These are phyloP conservation scores for Forsythia viridissima DNA, from an alignment of 257 asterid genomes.

Conservation along the genomic window DNA sequence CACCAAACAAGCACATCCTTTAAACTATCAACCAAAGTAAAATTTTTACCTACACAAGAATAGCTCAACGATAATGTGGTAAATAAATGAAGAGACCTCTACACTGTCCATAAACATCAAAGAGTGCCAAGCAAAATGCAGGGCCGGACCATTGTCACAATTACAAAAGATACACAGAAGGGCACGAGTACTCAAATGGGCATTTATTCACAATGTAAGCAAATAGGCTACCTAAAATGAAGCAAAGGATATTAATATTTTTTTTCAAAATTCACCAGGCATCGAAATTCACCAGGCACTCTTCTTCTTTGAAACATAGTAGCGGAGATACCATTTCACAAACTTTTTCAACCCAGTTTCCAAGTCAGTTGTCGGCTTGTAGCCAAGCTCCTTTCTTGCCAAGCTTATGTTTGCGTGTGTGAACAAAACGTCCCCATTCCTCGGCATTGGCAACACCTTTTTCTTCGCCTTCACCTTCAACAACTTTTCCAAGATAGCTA, in stretches of 20 bases:
- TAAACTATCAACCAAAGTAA: conserved; percentile 26
- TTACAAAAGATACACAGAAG: not conserved
- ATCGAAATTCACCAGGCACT: conserved; percentile 44
- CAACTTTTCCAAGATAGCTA: conserved; percentile 67
- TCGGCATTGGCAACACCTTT: conserved; percentile 56
- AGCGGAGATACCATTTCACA: conserved; percentile 67
- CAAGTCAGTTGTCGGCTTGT: conserved; percentile 62
- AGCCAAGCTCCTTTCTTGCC: conserved; percentile 69
- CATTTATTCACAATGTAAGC: conserved; percentile 11
- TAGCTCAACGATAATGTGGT: conserved; percentile 32
- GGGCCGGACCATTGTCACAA: conserved; percentile 8
- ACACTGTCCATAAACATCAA: conserved; percentile 24
- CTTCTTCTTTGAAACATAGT: conserved; percentile 68
- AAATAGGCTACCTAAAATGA: not conserved
- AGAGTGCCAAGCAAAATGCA: conserved; percentile 21
- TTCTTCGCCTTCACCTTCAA: conserved; percentile 66
- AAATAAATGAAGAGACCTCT: conserved; percentile 25
- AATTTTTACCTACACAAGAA: conserved; percentile 26
- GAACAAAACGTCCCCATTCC: conserved; percentile 71
- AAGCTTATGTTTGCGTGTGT: conserved; percentile 72
- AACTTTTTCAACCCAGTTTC: conserved; percentile 67
- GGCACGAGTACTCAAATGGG: conserved; percentile 15
- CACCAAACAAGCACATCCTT: conserved; percentile 8
- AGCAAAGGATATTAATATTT: not conserved
- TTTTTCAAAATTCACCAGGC: conserved; percentile 36